Evolutionary conservation across 2,329 filamentous ascomycete species (phyloP).

Genomic region (Penicillium frequentans): DNA sequence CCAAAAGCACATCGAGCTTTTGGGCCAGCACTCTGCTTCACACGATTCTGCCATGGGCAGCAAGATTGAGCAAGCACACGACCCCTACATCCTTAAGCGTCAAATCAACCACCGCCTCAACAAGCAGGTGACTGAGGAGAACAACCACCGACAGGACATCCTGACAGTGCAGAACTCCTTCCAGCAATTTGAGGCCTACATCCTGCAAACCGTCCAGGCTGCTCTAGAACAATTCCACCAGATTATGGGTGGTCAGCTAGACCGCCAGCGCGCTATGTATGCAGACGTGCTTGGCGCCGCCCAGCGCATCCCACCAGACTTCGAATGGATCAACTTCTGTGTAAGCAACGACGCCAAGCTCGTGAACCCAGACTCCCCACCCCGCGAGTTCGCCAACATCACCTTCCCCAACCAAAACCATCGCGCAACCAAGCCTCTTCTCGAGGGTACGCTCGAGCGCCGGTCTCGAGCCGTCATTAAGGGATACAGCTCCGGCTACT

Average conservation of each 20-base stretch:
- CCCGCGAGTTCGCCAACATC: constrained; percentile 72
- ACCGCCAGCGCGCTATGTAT: constrained; percentile 79
- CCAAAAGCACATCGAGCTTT: constrained; percentile 93
- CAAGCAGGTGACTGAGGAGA: constrained; percentile 92
- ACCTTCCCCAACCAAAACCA: constrained; percentile 89
- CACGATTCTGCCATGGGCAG: constrained; percentile 72
- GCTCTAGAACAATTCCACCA: constrained; percentile 81
- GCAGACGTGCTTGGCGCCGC: constrained; percentile 75
- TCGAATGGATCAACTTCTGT: constrained; percentile 88
- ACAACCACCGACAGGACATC: constrained; percentile 91
- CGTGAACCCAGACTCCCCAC: constrained; percentile 72
- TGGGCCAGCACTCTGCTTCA: constrained; percentile 79
- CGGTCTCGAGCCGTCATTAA: constrained; percentile 84
- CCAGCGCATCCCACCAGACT: constrained; percentile 77
- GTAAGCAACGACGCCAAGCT: constrained; percentile 69
- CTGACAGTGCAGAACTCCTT: constrained; percentile 91
- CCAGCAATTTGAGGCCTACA: constrained; percentile 79
- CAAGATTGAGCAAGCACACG: constrained; percentile 69
- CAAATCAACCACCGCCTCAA: constrained; percentile 80
- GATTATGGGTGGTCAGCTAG: constrained; percentile 74
- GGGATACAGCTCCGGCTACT: constrained; percentile 79
- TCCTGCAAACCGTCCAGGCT: constrained; percentile 78
- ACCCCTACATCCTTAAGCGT: constrained; percentile 85
- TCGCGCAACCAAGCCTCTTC: constrained; percentile 72
- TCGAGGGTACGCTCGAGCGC: constrained; percentile 85